These are phyloP conservation scores for Cotoneaster glaucophyllus DNA, from an alignment of 306 rosid genomes.

Conservation along the genomic window DNA sequence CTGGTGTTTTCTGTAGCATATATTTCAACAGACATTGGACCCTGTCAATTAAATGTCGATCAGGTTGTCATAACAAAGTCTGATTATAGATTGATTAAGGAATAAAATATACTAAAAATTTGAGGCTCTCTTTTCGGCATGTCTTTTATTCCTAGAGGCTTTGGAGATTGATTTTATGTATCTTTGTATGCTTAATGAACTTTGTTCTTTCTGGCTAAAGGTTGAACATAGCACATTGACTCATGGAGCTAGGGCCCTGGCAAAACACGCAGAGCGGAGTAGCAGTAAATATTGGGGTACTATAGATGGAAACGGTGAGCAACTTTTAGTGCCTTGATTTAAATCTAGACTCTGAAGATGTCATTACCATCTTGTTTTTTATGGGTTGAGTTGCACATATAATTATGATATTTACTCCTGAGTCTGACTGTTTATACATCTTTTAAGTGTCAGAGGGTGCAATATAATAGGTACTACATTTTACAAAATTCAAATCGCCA, in stretches of 20 bases:
- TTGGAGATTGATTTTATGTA: neutral
- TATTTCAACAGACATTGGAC: neutral
- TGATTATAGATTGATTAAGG: neutral
- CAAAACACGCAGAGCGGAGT: slow-evolving; percentile 63
- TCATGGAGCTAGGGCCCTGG: slow-evolving; percentile 73
- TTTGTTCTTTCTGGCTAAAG: slow-evolving; percentile 21
- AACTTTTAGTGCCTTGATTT: neutral
- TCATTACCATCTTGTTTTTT: neutral
- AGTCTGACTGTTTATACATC: neutral
- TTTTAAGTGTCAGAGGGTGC: too few species aligned
- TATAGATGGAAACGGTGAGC: slow-evolving; percentile 57
- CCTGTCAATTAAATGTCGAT: neutral
- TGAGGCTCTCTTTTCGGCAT: neutral
- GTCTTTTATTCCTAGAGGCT: neutral
- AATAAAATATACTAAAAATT: neutral
- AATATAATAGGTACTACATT: too few species aligned
- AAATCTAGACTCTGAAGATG: neutral
- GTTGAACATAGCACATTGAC: slow-evolving; percentile 42
- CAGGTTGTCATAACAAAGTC: neutral
- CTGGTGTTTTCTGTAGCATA: neutral
- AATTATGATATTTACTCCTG: neutral
- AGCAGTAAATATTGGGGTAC: slow-evolving; percentile 55
- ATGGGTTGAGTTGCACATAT: neutral
- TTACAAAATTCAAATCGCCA: too few species aligned
- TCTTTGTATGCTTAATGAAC: slow-evolving; percentile 2